These are phyloP conservation scores for Juglanconis oblonga DNA, from an alignment of 2,329 filamentous ascomycete species.

Conservation along the genomic window DNA sequence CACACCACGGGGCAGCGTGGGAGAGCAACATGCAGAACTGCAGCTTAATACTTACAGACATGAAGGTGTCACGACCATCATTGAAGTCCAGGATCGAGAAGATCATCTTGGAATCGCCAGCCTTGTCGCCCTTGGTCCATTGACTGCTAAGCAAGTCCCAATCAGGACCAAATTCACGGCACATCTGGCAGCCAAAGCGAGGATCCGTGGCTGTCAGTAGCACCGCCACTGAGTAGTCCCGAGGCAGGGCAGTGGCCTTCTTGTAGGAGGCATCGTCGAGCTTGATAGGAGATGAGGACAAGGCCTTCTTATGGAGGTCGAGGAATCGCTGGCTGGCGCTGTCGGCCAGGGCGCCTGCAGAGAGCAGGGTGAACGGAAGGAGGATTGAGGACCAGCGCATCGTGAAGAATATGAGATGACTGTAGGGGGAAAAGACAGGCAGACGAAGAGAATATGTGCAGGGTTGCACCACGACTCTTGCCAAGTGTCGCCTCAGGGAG, in stretches of 20 bases:
- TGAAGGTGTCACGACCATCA: slow-evolving; percentile 79
- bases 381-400: slow-evolving; percentile 70
- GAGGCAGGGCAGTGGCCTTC: slow-evolving; percentile 70
- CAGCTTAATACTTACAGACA: slow-evolving; percentile 61
- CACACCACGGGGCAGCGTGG: not conserved
- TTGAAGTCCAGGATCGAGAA: slow-evolving; percentile 86
- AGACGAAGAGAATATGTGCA: not conserved
- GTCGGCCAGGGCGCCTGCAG: slow-evolving; percentile 48
- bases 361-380: slow-evolving; percentile 60
- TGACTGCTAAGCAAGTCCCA: slow-evolving; percentile 84
- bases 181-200: slow-evolving; percentile 81
- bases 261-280: slow-evolving; percentile 75
- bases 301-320: slow-evolving; percentile 66
- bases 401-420: slow-evolving; percentile 29
- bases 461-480: slow-evolving; percentile 1
- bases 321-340: slow-evolving; percentile 71
- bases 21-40: not conserved
- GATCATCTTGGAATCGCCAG: slow-evolving; percentile 67
- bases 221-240: slow-evolving; percentile 80
- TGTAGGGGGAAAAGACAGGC: not conserved
- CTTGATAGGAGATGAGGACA: slow-evolving; percentile 66
- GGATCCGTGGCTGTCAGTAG: slow-evolving; percentile 83
- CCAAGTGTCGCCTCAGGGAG: slow-evolving; percentile 7
- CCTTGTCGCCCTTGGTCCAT: slow-evolving; percentile 83
- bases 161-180: slow-evolving; percentile 88